Conservation (phyloP, 176 grass and related monocot species). For the Oryza brachyantha region DNA sequence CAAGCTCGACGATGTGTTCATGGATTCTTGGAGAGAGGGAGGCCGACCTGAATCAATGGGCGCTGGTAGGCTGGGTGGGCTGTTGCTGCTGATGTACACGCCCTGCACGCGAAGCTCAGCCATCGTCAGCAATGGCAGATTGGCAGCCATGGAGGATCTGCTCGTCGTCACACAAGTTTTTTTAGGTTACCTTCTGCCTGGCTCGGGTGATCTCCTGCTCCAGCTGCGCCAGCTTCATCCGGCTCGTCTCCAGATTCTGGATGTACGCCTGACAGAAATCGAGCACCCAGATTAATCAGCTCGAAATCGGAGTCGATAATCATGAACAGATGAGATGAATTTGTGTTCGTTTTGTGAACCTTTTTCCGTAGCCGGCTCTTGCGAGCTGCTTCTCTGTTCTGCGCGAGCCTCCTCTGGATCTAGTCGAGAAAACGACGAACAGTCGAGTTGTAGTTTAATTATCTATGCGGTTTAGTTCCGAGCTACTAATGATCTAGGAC, state of each 20-base stretch:
- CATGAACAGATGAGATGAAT: not conserved
- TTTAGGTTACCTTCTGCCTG: constrained; percentile 32
- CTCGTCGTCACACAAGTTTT: too few species aligned
- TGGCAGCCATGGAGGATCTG: not conserved
- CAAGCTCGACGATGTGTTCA: not conserved
- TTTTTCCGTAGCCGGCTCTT: constrained; percentile 66
- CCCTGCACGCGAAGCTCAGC: constrained; percentile 41
- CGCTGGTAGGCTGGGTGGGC: constrained; percentile 15
- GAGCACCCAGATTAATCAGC: not conserved
- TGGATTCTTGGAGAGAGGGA: not conserved
- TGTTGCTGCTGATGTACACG: constrained; percentile 35
- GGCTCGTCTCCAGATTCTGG: constrained; percentile 83
- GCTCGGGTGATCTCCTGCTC: constrained; percentile 67
- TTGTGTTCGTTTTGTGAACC: too few species aligned
- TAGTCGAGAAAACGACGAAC: not conserved
- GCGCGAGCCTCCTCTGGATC: constrained; percentile 40
- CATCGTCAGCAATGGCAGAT: constrained; percentile 7
- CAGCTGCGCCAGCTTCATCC: constrained; percentile 67
- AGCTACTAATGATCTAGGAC: not conserved
- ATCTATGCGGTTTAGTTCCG: too few species aligned
- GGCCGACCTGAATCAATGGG: constrained; percentile 55
- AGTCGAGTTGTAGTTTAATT: not conserved
- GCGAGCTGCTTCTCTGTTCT: constrained; percentile 57
- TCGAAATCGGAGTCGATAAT: not conserved
- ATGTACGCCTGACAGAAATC: constrained; percentile 60